These are phyloP conservation scores for Nidula microcarpa DNA, from an alignment of 768 basidiomycete genomes.

Conservation along the genomic window DNA sequence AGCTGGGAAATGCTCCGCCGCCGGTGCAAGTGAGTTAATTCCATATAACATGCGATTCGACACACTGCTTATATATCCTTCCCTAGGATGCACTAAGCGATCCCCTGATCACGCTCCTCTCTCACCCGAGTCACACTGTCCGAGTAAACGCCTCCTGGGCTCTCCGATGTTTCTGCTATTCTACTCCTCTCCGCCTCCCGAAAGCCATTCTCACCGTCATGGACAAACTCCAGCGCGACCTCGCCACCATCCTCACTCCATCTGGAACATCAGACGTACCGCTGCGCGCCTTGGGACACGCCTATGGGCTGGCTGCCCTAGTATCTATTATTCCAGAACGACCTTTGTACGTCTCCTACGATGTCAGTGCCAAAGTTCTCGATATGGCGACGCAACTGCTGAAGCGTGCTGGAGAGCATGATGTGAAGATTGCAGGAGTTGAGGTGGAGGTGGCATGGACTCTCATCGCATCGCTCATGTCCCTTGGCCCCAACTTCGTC, in stretches of 20 bases:
- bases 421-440: slow-evolving; percentile 73
- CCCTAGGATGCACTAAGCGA: slow-evolving; percentile 80
- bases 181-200: slow-evolving; percentile 81
- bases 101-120: slow-evolving; percentile 78
- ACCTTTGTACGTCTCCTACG: slow-evolving; percentile 93
- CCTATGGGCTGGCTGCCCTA: slow-evolving; percentile 86
- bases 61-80: not conserved
- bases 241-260: slow-evolving; percentile 69
- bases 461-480: slow-evolving; percentile 84
- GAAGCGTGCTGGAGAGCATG: slow-evolving; percentile 89
- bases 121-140: slow-evolving; percentile 86
- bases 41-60: not conserved
- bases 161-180: slow-evolving; percentile 86
- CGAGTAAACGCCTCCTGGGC: slow-evolving; percentile 86
- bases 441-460: slow-evolving; percentile 97
- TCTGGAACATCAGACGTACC: slow-evolving; percentile 69
- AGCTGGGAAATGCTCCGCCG: slow-evolving; percentile 89
- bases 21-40: slow-evolving; percentile 65
- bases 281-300: slow-evolving; percentile 76
- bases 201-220: slow-evolving; percentile 73
- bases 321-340: slow-evolving; percentile 83
- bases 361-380: slow-evolving; percentile 85
- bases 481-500: slow-evolving; percentile 90
- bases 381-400: slow-evolving; percentile 89
- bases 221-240: slow-evolving; percentile 82